Evolutionary conservation across 176 grass and related monocot genomes (phyloP).

Genomic region (Carex myosuroides): DNA sequence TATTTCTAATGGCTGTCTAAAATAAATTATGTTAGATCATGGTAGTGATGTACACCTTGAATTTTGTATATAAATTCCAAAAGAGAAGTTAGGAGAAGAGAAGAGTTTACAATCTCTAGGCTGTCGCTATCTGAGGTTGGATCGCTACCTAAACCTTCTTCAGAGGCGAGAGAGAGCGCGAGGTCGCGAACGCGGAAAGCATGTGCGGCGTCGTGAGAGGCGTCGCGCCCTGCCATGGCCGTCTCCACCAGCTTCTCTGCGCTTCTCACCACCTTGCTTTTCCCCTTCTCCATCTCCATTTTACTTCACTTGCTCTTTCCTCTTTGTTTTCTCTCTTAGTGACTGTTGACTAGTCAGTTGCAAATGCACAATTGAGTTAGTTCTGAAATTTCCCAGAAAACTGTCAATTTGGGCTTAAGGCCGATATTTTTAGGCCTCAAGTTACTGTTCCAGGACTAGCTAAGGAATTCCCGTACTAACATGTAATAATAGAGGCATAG

Average conservation of each 20-base stretch:
- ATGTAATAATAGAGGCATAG: too few species aligned
- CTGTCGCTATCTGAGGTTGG: constrained; percentile 28
- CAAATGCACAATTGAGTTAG: not conserved
- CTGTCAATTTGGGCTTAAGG: too few species aligned
- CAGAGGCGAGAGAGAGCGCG: constrained; percentile 76
- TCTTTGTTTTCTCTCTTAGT: not conserved
- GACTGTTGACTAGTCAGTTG: not conserved
- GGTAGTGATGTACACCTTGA: not conserved
- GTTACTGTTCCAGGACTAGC: too few species aligned
- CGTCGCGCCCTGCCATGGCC: constrained; percentile 68
- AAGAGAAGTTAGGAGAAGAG: not conserved
- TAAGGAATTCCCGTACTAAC: too few species aligned
- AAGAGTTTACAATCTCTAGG: constrained; percentile 43
- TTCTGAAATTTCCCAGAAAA: too few species aligned
- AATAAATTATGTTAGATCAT: not conserved
- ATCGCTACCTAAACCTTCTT: constrained; percentile 34
- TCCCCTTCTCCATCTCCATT: constrained; percentile 28
- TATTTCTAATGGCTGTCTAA: not conserved
- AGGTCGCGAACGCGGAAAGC: constrained; percentile 82
- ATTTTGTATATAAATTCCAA: not conserved
- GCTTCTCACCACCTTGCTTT: constrained; percentile 32
- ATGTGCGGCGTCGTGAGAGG: constrained; percentile 87
- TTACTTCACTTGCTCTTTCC: not conserved
- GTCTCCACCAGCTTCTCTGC: constrained; percentile 69
- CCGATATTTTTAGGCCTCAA: too few species aligned